Percentiles rank a stretch among this genome's conserved stretches.
Conservation (phyloP, 768 basidiomycete species). For the Panus rudis region DNA sequence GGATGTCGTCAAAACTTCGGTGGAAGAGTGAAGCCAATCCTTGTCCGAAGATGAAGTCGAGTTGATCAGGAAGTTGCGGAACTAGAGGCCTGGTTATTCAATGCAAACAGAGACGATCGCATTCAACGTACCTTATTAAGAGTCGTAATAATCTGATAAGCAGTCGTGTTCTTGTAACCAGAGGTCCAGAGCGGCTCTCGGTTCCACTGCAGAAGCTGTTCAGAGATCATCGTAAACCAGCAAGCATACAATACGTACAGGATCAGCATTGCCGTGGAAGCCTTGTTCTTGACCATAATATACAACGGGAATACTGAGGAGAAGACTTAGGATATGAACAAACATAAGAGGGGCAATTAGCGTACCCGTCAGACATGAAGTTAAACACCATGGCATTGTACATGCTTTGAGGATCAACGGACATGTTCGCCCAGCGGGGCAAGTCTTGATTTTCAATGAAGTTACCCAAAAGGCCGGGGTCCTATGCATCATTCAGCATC, state of each 20-base stretch:
- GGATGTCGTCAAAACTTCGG: conserved; percentile 44
- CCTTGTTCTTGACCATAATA: conserved; percentile 80
- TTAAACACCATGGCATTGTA: conserved; percentile 70
- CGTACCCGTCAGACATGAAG: conserved; percentile 67
- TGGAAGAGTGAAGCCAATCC: conserved; percentile 44
- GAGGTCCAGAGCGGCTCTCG: conserved; percentile 74
- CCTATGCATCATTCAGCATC: conserved; percentile 13
- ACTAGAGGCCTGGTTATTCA: conserved; percentile 24
- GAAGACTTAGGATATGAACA: neutral
- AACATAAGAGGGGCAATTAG: neutral
- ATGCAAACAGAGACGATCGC: neutral
- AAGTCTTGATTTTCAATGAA: conserved; percentile 79
- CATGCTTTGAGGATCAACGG: conserved; percentile 66
- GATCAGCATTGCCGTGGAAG: conserved; percentile 57
- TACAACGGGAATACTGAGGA: conserved; percentile 58
- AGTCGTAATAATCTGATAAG: conserved; percentile 50
- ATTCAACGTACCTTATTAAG: conserved; percentile 46
- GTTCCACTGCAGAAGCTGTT: conserved; percentile 41
- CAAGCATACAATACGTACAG: conserved; percentile 34
- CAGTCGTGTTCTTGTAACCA: conserved; percentile 48
- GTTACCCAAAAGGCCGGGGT: conserved; percentile 49
- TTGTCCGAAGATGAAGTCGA: no score
- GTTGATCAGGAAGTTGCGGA: conserved; percentile 62
- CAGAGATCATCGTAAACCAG: conserved; percentile 2
- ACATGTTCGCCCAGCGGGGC: conserved; percentile 65